A percentile compares a stretch with the other conserved stretches of the same genome.
Conservation (phyloP, 2,329 filamentous ascomycete species). For the Epichloe sp. region DNA sequence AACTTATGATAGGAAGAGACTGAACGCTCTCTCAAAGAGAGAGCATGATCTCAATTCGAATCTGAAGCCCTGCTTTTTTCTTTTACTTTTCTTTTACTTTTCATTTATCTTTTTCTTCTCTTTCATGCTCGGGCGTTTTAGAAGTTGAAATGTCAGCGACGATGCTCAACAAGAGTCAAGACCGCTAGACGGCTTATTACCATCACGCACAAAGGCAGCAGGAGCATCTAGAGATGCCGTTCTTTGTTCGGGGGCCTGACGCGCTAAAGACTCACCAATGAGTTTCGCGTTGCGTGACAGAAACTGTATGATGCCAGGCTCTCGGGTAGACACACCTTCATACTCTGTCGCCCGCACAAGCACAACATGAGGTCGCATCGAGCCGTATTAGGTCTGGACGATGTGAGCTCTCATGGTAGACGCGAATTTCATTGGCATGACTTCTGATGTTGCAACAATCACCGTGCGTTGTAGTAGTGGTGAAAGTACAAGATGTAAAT, state of each 20-base stretch:
- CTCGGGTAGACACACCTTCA: neutral
- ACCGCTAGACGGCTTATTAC: neutral
- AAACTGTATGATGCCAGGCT: neutral
- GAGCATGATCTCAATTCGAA: constrained; percentile 49
- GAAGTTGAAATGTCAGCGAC: no score
- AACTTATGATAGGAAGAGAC: constrained; percentile 57
- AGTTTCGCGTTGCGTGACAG: neutral
- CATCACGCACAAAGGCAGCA: neutral
- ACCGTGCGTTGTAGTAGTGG: no score
- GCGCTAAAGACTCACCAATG: no score
- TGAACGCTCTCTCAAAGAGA: constrained; percentile 40
- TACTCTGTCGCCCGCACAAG: no score
- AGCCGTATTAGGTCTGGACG: no score
- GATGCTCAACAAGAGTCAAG: no score
- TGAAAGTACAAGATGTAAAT: no score
- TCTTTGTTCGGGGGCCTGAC: no score
- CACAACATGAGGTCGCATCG: no score
- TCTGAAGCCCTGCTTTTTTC: constrained; percentile 38
- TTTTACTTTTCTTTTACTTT: constrained; percentile 3
- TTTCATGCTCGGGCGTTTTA: neutral
- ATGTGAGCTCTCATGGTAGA: no score
- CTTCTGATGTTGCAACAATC: no score
- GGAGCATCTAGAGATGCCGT: neutral
- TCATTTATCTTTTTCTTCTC: neutral
- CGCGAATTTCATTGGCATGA: no score